Conservation (phyloP, 2,329 filamentous ascomycete genomes). For the Colletotrichum horii region DNA sequence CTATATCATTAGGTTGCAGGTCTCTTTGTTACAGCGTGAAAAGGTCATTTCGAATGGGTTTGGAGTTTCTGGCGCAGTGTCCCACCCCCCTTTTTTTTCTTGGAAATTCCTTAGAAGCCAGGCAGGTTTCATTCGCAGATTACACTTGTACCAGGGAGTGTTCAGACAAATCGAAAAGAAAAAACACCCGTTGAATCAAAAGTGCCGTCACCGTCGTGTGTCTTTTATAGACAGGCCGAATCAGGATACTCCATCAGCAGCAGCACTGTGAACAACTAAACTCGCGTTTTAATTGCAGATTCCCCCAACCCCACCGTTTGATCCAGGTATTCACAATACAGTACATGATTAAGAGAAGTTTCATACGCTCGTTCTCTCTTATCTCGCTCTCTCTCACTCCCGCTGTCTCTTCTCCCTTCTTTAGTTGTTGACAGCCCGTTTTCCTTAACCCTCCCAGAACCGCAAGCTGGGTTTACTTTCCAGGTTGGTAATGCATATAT, state of each 20-base stretch:
- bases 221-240: not conserved
- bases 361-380: slow-evolving; percentile 13
- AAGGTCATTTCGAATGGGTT: not conserved
- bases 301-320: not conserved
- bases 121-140: not conserved
- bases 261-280: not conserved
- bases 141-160: not conserved
- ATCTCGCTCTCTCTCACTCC: not conserved
- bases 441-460: not conserved
- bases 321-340: slow-evolving; percentile 23
- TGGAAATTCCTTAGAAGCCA: not conserved
- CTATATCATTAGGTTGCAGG: not conserved
- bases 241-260: not conserved
- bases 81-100: not conserved
- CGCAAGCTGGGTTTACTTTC: not conserved
- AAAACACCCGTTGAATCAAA: not conserved
- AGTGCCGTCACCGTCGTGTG: not conserved
- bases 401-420: not conserved
- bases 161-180: not conserved
- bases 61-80: not conserved
- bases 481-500: not conserved
- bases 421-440: not conserved
- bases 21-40: not conserved
- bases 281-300: slow-evolving; percentile 10
- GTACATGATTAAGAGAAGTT: slow-evolving; percentile 16